Base-by-base conservation (phyloP, 2,329 filamentous ascomycete species). In the Trichocomaceae sp. region DNA sequence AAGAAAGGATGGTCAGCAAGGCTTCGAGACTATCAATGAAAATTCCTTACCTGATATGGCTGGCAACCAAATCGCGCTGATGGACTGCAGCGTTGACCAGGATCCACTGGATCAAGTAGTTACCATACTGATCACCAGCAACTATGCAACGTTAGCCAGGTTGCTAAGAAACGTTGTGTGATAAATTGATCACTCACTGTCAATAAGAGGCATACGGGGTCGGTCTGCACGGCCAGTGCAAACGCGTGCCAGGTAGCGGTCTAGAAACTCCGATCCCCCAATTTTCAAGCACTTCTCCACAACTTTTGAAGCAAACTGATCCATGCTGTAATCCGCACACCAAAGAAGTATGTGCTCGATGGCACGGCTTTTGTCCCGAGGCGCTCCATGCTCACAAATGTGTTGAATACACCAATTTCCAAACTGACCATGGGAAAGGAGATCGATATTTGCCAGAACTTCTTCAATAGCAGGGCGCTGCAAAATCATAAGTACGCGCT, bases 351-450 rank as follows among this genome's bases (percentile, higher is more conserved):
- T 92, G 71, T 97, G 92, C 63, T 99, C 92, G 65, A 96, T 86
- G 45, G 95, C 93, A 62, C 91, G 87, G 72, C 87, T 92, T 64
- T 92, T 91, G 72, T 99, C 95, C 41, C 86, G 85, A 31, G 91
- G 87, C 55, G 87, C 87, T 50, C 95, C 92, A 68, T 99, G 93
- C 72, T 99, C 93, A 73, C 93, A 99, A 64, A 99, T 90, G 73
- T 99, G 93, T 75, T 99, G 93, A 65, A 99, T 97, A 76, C 93
- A 99, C 93, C 93, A 99, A 71, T 99, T 99, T 54, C 93, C 93
- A 68, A 99, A 99, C 69, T 99, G 93, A 23, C 93, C 93, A 69
- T 96, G 92, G 57, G 93, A 88, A 66, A 99, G 90, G 59, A 96
- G 88, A 73, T 99, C 90, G 64, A 99, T 96, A 69, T 93, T 96